Base-by-base conservation (phyloP, 2,329 filamentous ascomycete species). In the Exophiala mesophila region DNA sequence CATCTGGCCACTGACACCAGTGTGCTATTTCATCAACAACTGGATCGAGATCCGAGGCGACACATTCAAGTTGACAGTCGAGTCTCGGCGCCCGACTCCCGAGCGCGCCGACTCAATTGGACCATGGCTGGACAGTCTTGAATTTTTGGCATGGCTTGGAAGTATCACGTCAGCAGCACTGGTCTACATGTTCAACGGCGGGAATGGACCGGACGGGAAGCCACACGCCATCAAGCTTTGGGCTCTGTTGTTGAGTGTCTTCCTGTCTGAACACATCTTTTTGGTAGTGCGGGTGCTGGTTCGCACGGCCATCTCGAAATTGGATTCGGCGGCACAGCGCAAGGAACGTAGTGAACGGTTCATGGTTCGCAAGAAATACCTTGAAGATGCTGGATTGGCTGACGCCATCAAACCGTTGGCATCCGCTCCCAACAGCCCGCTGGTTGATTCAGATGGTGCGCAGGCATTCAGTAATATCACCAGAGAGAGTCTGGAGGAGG, bases 1-100 rank as follows among this genome's bases (percentile, higher is more conserved):
- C 2, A 81, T 95, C 41, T 98, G 92, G 92, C 92, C 92, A 0
- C 71, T 97, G n/a, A 89, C 90, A 0, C 83, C 85, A 2, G 74
- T 88, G 43, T 90, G 85, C 1, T 97, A 97, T 69, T 69, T 97
- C 9, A 70, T 92, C 64, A 97, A 97, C 68, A 94, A 97, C 68
- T 97, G 90, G 88, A 70, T 98, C 44, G 92, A 97, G 62, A 77
- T 97, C 28, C 85, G 92, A 30, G 87, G 87, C 1, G 92, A 98
- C 60, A 89, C 90, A 2, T 77, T 95, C 68, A 98, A 98, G 64
- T 94, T 97, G 56, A 88, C 88, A 42, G 74, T 88, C 35, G 84
- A 89, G 63, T 89, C 87, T 72, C 84, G 90, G 57, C 82, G 92
- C 3, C 92, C 92, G 0, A 87, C 86, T 26, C 92, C 92, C 1